Base-by-base conservation (phyloP, 179 eudicot genomes). In the Pouteria campechiana region DNA sequence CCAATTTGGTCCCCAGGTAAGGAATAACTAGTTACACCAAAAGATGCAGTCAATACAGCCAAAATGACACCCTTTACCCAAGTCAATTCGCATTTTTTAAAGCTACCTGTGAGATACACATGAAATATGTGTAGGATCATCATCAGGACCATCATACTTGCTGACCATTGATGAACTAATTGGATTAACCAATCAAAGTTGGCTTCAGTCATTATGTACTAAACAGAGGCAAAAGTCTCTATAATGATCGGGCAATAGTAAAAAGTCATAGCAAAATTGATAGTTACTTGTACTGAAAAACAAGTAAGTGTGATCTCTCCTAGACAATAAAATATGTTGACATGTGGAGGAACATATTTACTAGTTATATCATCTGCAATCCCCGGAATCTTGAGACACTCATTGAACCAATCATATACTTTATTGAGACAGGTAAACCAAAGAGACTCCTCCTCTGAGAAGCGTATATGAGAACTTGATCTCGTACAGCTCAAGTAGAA, bases 11-110 rank as follows among this genome's bases (percentile, higher is more conserved):
- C 43, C 33, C 43, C 14, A 15, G 21, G 31, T 24, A 36, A 36
- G 43, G 54, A 36, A 48, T 48, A 48, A 36, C 32, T 16, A 36
- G 12, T 36, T 24, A 32, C 12, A 22, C 32, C 54, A 48, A 35
- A 48, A 48, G 40, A 21, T 31, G 31, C n/a, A 4, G 32, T 14
- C 44, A 14, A 36, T 15, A 35, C 32, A 15, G 32, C 31, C 15
- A 23, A 32, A 36, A 48, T 24, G 14, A 2, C 10, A 31, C 34
- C 15, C n/a, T n/a, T n/a, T n/a, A n/a, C n/a, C n/a, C n/a, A n/a
- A n/a, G n/a, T n/a, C n/a, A n/a, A n/a, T n/a, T n/a, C n/a, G n/a
- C n/a, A n/a, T n/a, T n/a, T n/a, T n/a, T 24, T 37, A 17, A 37
- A 37, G 6, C 41, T 10, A 37, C 41, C 41, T 4, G 20, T 37